Percentiles rank a stretch among this genome's conserved stretches.
Evolutionary conservation across 768 basidiomycete genomes (phyloP).

Genomic region (Bullera alba): DNA sequence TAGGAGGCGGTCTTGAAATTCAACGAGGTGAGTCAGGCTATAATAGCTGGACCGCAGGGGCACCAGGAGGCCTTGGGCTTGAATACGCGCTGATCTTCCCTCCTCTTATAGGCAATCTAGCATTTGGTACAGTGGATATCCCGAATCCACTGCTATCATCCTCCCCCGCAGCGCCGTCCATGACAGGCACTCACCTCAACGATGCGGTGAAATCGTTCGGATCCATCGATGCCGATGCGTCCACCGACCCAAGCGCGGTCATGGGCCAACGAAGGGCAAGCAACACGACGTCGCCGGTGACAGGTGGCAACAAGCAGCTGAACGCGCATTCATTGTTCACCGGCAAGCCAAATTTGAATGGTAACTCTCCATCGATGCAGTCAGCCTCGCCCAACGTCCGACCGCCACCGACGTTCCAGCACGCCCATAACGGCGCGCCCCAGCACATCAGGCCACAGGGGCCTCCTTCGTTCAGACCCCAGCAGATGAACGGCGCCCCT

Average conservation of each 20-base stretch:
- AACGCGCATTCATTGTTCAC: constrained; percentile 50
- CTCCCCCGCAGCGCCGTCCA: constrained; percentile 64
- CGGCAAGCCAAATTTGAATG: constrained; percentile 13
- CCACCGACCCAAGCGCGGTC: constrained; percentile 49
- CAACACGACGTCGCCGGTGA: constrained; percentile 15
- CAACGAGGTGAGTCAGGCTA: constrained; percentile 56
- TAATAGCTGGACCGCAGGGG: not conserved
- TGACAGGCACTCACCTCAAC: constrained; percentile 51
- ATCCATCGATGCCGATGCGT: constrained; percentile 56
- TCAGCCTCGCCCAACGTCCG: constrained; percentile 12
- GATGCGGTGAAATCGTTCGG: constrained; percentile 77
- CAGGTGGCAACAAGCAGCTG: constrained; percentile 40
- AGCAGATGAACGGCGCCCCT: constrained; percentile 10
- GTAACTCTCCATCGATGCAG: constrained; percentile 6
- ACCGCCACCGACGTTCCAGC: constrained; percentile 14
- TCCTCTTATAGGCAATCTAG: constrained; percentile 54
- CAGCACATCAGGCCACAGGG: too few species aligned
- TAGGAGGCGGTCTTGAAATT: constrained; percentile 62
- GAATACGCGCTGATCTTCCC: too few species aligned
- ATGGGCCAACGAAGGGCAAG: constrained; percentile 15
- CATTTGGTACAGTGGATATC: constrained; percentile 87
- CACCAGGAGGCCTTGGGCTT: too few species aligned
- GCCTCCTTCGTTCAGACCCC: too few species aligned
- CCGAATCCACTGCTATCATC: constrained; percentile 68
- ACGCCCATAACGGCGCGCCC: too few species aligned